These are phyloP conservation scores for Cercophora samala DNA, from an alignment of 495 filamentous ascomycete species.

Conservation along the genomic window DNA sequence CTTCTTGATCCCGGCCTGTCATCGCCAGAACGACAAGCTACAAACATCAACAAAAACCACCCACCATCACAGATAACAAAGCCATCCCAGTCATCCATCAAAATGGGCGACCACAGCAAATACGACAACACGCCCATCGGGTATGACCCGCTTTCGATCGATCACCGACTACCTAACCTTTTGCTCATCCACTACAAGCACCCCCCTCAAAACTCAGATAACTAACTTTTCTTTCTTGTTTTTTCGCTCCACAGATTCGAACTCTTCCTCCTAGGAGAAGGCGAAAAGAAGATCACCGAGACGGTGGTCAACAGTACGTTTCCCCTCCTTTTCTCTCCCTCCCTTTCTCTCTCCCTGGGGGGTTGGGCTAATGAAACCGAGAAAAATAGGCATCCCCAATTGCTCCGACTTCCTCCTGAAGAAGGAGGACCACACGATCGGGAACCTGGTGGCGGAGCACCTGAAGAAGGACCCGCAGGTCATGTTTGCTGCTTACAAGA, in stretches of 20 bases:
- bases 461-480: conserved; percentile 77
- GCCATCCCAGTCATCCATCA: neutral
- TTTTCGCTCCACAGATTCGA: conserved; percentile 65
- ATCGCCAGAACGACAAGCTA: too few species aligned
- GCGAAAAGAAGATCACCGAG: conserved; percentile 89
- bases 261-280: conserved; percentile 77
- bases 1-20: too few species aligned
- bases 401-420: conserved; percentile 86
- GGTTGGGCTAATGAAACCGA: too few species aligned
- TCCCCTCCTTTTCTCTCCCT: too few species aligned
- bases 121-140: neutral
- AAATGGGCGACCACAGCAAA: neutral
- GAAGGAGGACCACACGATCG: conserved; percentile 97
- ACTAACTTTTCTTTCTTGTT: neutral
- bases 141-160: neutral
- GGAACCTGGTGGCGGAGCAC: conserved; percentile 78
- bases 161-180: too few species aligned
- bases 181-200: too few species aligned
- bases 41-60: too few species aligned
- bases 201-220: neutral
- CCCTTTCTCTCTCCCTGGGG: too few species aligned
- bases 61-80: too few species aligned
- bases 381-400: conserved; percentile 69
- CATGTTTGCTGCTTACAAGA: conserved; percentile 81
- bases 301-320: conserved; percentile 78